These are phyloP conservation scores for Lagenidium sp. DNA, from an alignment of 352 stramenopile genomes.

Conservation along the genomic window DNA sequence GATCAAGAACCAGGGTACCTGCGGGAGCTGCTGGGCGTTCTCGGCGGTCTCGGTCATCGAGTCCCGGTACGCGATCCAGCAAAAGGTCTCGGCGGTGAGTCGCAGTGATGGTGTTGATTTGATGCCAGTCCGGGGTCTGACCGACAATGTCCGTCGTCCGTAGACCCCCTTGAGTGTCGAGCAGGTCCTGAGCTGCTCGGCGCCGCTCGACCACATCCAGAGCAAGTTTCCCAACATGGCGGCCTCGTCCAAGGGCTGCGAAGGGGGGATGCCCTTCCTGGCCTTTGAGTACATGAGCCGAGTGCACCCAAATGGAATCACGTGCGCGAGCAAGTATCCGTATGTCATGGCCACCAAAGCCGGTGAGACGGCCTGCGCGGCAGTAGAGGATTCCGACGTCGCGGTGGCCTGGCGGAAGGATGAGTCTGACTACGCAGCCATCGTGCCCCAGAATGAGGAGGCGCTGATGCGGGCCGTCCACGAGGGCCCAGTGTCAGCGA, in stretches of 20 bases:
- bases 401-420: conserved; percentile 38
- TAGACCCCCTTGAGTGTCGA: conserved; percentile 71
- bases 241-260: conserved; percentile 73
- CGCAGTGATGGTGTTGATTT: neutral
- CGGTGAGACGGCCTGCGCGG: conserved; percentile 27
- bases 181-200: conserved; percentile 76
- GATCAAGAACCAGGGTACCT: conserved; percentile 91
- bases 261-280: conserved; percentile 86
- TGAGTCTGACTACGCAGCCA: conserved; percentile 42
- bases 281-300: conserved; percentile 82
- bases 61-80: conserved; percentile 67
- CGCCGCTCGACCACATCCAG: conserved; percentile 56
- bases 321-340: conserved; percentile 52
- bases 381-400: conserved; percentile 18
- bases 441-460: conserved; percentile 38
- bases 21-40: conserved; percentile 92
- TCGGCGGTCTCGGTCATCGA: conserved; percentile 68
- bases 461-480: conserved; percentile 57
- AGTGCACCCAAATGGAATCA: conserved; percentile 50
- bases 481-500: conserved; percentile 60
- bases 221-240: conserved; percentile 68
- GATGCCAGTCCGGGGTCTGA: neutral
- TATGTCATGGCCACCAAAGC: conserved; percentile 76
- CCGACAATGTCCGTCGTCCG: neutral
- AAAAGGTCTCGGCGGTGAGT: conserved; percentile 44